Conservation (phyloP, 345 rosid genomes). For the Eucalyptus sp. region DNA sequence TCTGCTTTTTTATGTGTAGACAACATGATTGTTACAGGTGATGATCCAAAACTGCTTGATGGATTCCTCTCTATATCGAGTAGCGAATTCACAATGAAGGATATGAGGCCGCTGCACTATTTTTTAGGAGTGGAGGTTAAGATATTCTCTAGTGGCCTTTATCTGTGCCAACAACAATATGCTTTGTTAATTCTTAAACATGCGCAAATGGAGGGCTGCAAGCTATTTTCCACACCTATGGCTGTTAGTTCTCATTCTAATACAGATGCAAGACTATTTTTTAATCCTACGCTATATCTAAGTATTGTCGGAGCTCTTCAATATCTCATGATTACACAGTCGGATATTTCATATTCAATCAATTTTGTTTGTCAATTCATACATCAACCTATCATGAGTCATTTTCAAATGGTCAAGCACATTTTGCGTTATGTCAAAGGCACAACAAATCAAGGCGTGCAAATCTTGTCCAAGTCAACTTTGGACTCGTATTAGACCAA, state of each 20-base stretch:
- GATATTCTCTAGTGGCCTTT: background rate
- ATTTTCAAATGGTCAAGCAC: background rate
- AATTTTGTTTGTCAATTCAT: background rate
- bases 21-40: background rate
- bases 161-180: background rate
- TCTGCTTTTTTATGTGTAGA: background rate
- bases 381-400: background rate
- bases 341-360: background rate
- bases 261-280: background rate
- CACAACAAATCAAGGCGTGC: background rate
- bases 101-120: background rate
- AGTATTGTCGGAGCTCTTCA: background rate
- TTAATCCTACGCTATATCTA: background rate
- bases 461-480: background rate
- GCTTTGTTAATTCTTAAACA: background rate
- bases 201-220: background rate
- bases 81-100: background rate
- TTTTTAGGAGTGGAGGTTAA: background rate
- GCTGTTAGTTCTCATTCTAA: background rate
- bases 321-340: background rate
- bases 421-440: background rate
- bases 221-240: background rate
- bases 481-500: background rate
- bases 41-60: background rate
- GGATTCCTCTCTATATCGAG: background rate